Conservation (phyloP, 1,284 basidiomycete genomes). For the Pascua sp. region DNA sequence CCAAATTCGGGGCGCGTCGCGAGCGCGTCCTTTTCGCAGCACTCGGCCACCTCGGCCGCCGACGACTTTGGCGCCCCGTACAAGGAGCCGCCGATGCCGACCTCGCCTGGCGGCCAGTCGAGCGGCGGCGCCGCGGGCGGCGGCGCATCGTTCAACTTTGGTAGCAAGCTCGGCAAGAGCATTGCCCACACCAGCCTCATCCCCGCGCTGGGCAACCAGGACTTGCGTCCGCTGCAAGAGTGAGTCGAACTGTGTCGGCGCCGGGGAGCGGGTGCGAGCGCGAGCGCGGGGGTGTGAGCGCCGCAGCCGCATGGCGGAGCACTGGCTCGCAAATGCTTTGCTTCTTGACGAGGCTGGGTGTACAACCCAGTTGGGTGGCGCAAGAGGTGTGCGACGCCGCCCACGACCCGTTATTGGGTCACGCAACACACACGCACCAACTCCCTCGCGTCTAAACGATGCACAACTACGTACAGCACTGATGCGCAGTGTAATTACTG, state of each 20-base stretch:
- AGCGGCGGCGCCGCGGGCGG: slow-evolving; percentile 9
- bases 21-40: background rate
- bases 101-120: slow-evolving; percentile 1
- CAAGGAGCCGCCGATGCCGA: background rate
- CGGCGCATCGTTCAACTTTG: slow-evolving; percentile 18
- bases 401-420: background rate
- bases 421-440: background rate
- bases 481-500: slow-evolving; percentile 69
- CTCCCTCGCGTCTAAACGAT: background rate
- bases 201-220: slow-evolving; percentile 74
- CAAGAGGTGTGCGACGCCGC: background rate
- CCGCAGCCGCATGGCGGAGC: no score
- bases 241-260: slow-evolving; percentile 22
- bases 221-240: slow-evolving; percentile 70
- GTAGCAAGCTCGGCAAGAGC: slow-evolving; percentile 40
- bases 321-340: no score
- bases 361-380: no score
- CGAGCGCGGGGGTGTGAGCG: no score
- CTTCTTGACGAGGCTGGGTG: no score
- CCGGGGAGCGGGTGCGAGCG: no score
- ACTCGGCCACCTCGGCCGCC: background rate
- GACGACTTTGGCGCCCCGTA: background rate
- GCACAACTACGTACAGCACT: background rate
- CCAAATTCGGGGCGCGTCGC: background rate
- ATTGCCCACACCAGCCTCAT: slow-evolving; percentile 51